These are phyloP conservation scores for Amaranthus palmeri DNA, from an alignment of 148 eudicot species.

Conservation along the genomic window DNA sequence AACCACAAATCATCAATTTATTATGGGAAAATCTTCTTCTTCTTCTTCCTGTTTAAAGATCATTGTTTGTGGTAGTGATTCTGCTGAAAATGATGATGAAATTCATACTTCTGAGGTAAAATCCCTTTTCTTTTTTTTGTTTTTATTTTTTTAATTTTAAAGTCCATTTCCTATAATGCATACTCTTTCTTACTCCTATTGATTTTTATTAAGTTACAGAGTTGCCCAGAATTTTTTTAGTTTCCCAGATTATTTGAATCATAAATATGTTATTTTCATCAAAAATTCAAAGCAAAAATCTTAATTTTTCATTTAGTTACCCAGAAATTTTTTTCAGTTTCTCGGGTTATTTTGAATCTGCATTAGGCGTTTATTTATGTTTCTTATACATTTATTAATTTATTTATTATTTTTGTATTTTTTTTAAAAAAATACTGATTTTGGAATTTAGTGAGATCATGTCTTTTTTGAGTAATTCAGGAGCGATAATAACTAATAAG, in stretches of 20 bases:
- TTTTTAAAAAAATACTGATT: not conserved
- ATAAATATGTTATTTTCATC: too few relatives aligned
- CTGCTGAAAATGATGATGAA: slow-evolving; percentile 47
- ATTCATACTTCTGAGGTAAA: slow-evolving; percentile 43
- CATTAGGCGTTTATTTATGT: not conserved
- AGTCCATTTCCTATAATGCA: too few relatives aligned
- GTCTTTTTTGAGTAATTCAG: not conserved
- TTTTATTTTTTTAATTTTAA: not conserved
- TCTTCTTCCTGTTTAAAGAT: slow-evolving; percentile 70
- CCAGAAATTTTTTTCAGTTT: not conserved
- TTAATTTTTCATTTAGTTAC: not conserved
- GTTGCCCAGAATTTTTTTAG: too few relatives aligned
- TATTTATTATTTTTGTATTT: not conserved
- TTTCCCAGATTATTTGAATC: too few relatives aligned
- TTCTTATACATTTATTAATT: not conserved
- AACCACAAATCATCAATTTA: not conserved
- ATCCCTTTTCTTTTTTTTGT: not conserved
- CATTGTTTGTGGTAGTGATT: slow-evolving; percentile 60
- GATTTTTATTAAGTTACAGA: too few relatives aligned
- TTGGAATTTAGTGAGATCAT: slow-evolving; percentile 1
- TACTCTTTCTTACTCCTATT: too few relatives aligned
- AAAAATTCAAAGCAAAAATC: not conserved
- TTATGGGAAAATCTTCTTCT: slow-evolving; percentile 25
- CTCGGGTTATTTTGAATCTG: not conserved
- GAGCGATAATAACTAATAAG: too few relatives aligned